phyloP scores from a whole-genome alignment of 2,329 filamentous ascomycete genomes.

The Hypoxylon sp. region DNA sequence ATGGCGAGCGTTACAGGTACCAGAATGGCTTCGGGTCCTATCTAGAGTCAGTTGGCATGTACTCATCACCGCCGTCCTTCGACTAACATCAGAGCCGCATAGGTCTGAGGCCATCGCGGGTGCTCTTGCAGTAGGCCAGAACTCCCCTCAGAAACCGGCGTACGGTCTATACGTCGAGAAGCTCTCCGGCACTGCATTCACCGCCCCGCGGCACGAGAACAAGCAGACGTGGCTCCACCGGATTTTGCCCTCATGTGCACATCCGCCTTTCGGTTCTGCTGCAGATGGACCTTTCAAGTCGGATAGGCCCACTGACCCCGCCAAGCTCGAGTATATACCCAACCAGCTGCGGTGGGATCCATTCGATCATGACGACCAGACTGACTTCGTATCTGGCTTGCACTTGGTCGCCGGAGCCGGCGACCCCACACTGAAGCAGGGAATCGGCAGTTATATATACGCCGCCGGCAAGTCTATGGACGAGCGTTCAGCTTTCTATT shows the following conservation, averaged over 20 bases:
- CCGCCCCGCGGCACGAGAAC: slow-evolving; percentile 65
- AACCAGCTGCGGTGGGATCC: slow-evolving; percentile 87
- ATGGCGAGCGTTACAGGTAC: slow-evolving; percentile 64
- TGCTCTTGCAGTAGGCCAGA: slow-evolving; percentile 70
- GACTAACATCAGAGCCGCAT: not conserved
- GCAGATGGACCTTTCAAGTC: slow-evolving; percentile 53
- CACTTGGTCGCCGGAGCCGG: slow-evolving; percentile 75
- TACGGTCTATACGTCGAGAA: slow-evolving; percentile 76
- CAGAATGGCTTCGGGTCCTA: slow-evolving; percentile 74
- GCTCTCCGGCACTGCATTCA: slow-evolving; percentile 67
- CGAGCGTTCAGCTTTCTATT: slow-evolving; percentile 74
- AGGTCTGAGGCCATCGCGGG: slow-evolving; percentile 68
- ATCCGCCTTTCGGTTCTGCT: slow-evolving; percentile 49
- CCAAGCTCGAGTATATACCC: slow-evolving; percentile 74
- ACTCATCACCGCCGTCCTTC: not conserved
- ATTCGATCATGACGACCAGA: slow-evolving; percentile 73
- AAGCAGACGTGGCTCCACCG: slow-evolving; percentile 68
- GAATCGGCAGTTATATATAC: slow-evolving; percentile 75
- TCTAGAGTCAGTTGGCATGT: slow-evolving; percentile 63
- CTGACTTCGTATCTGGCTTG: slow-evolving; percentile 57
- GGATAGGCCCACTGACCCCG: slow-evolving; percentile 56
- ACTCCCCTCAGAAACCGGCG: slow-evolving; percentile 75
- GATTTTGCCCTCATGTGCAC: slow-evolving; percentile 63
- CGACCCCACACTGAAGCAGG: slow-evolving; percentile 75
- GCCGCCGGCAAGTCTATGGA: slow-evolving; percentile 77